Percentiles rank a stretch among this genome's conserved stretches.
These are phyloP conservation scores for Termitomyces sp. DNA, from an alignment of 768 basidiomycete species.

Conservation along the genomic window DNA sequence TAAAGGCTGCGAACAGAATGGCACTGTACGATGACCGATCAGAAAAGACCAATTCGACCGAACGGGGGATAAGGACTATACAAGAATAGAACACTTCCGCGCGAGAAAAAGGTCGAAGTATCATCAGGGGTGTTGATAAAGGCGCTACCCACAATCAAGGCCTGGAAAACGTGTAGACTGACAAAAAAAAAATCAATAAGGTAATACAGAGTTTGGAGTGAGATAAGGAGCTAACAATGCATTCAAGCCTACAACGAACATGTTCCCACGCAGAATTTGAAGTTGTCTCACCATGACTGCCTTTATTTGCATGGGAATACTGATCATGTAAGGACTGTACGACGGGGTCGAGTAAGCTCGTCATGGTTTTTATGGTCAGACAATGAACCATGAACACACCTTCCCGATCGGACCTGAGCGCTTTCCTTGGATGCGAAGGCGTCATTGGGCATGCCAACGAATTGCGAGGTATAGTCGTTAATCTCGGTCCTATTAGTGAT, in stretches of 20 bases:
- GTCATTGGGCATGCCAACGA: conserved; percentile 40
- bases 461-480: conserved; percentile 38
- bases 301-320: conserved; percentile 41
- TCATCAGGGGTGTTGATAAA: conserved; percentile 55
- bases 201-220: no score
- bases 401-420: conserved; percentile 33
- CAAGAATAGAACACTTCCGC: conserved; percentile 81
- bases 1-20: conserved; percentile 5
- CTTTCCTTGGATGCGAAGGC: conserved; percentile 43
- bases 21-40: conserved; percentile 7
- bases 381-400: conserved; percentile 21
- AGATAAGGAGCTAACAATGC: conserved; percentile 26
- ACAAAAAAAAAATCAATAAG: not conserved
- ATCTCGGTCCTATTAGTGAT: conserved; percentile 43
- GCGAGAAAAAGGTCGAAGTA: conserved; percentile 65
- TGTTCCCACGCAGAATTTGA: conserved; percentile 42
- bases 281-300: conserved; percentile 41
- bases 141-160: conserved; percentile 57
- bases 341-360: not conserved
- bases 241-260: conserved; percentile 32
- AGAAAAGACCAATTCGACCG: no score
- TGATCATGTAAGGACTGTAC: conserved; percentile 41
- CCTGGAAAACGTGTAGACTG: conserved; percentile 52
- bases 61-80: conserved; percentile 30
- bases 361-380: not conserved